Evolutionary conservation across 805 yeast species (phyloP).

Genomic region (Suhomyces xylopsoci): DNA sequence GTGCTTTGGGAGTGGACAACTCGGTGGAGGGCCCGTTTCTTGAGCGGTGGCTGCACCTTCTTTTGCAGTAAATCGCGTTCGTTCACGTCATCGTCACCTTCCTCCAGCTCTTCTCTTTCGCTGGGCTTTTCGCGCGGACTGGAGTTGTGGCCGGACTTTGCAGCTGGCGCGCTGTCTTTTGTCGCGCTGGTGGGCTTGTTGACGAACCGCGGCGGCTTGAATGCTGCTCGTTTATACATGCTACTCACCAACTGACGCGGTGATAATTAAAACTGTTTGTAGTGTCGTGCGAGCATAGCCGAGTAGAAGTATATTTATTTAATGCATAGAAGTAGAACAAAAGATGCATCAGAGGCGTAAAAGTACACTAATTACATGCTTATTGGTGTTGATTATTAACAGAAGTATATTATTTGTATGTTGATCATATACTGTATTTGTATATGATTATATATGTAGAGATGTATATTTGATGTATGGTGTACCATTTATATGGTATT

Average conservation of each 20-base stretch:
- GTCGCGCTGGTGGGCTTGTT: slow-evolving; percentile 2
- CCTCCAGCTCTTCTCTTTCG: background rate
- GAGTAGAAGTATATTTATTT: too few species aligned
- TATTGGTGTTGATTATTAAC: too few species aligned
- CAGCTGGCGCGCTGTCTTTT: background rate
- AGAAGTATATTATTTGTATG: background rate
- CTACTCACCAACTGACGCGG: background rate
- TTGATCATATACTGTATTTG: too few species aligned
- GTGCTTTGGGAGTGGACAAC: background rate
- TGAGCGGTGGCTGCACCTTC: background rate
- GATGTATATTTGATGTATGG: too few species aligned
- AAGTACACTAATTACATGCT: too few species aligned
- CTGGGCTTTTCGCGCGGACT: background rate
- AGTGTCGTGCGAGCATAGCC: background rate
- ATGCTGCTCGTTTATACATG: slow-evolving; percentile 35
- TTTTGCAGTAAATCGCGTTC: background rate
- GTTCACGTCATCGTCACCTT: background rate
- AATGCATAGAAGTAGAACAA: background rate
- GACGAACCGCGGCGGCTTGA: slow-evolving; percentile 47
- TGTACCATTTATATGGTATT: background rate
- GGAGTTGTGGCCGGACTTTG: background rate
- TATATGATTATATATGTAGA: background rate
- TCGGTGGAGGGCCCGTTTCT: background rate
- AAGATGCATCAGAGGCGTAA: too few species aligned
- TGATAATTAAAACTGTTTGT: background rate